A percentile compares a stretch with the other conserved stretches of the same genome.
phyloP scores from a whole-genome alignment of 2,329 filamentous ascomycete species.

The Colletotrichum sansevieriae region DNA sequence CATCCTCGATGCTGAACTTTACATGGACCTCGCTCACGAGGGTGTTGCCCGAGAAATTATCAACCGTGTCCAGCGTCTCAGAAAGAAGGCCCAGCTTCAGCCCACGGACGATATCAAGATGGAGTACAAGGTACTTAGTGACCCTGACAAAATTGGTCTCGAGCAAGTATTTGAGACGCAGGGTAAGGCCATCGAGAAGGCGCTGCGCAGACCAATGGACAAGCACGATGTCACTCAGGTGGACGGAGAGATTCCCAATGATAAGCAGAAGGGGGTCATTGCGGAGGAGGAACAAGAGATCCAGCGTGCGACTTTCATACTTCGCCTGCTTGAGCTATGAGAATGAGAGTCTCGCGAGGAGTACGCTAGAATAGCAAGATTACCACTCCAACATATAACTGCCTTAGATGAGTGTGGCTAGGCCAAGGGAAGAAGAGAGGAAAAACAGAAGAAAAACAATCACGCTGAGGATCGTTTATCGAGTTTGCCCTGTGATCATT shows the following conservation, averaged over 20 bases:
- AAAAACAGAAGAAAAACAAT: not conserved
- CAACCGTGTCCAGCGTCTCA: constrained; percentile 89
- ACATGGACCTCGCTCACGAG: constrained; percentile 89
- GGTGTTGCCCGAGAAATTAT: constrained; percentile 93
- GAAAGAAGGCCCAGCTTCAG: constrained; percentile 92
- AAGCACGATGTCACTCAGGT: constrained; percentile 44
- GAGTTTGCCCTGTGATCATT: constrained; percentile 9
- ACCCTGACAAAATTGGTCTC: constrained; percentile 82
- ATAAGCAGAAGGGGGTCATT: constrained; percentile 64
- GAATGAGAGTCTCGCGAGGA: not conserved
- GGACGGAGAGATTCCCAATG: constrained; percentile 39
- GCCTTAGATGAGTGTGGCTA: not conserved
- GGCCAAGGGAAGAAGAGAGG: not conserved
- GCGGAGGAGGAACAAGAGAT: constrained; percentile 88
- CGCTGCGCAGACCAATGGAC: constrained; percentile 81
- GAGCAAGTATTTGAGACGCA: constrained; percentile 74
- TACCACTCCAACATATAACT: not conserved
- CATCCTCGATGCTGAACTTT: constrained; percentile 85
- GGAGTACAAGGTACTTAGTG: constrained; percentile 86
- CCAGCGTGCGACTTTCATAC: constrained; percentile 83
- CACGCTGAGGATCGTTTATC: not conserved
- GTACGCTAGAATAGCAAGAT: not conserved
- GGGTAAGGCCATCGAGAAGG: constrained; percentile 55
- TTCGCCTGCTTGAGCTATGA: constrained; percentile 82
- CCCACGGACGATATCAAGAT: constrained; percentile 96